Conservation (phyloP, 2,329 filamentous ascomycete species). For the Arthroderma sp. region DNA sequence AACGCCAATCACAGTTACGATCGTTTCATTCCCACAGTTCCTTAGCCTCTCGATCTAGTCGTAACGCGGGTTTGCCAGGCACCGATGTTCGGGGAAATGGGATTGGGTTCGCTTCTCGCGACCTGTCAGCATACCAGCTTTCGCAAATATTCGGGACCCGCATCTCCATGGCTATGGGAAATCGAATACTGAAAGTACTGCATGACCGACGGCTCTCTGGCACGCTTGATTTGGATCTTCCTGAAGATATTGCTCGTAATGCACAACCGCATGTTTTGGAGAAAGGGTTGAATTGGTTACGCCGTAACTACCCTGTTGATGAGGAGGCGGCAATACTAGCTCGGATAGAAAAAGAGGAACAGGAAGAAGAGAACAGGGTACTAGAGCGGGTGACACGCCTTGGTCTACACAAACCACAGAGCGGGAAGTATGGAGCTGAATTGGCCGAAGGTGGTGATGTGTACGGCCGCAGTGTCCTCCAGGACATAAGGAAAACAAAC, state of each 20-base stretch:
- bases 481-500: constrained; percentile 27
- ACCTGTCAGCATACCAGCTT: constrained; percentile 16
- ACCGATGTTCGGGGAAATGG: constrained; percentile 16
- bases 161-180: constrained; percentile 21
- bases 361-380: constrained; percentile 24
- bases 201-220: constrained; percentile 32
- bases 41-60: constrained; percentile 1
- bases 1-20: background rate
- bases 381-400: constrained; percentile 26
- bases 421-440: constrained; percentile 30
- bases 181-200: constrained; percentile 26
- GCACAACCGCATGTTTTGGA: constrained; percentile 23
- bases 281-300: constrained; percentile 29
- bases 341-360: constrained; percentile 29
- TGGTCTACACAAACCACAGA: constrained; percentile 32
- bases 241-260: constrained; percentile 24
- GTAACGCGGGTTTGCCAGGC: background rate
- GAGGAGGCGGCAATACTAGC: constrained; percentile 37
- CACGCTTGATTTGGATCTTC: constrained; percentile 33
- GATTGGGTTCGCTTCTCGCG: constrained; percentile 16
- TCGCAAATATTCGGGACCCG: constrained; percentile 23
- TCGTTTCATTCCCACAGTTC: constrained; percentile 1
- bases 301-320: constrained; percentile 30
- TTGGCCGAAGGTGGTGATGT: constrained; percentile 29
- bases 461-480: constrained; percentile 30